These are phyloP conservation scores for Scleromitrula shiraiana DNA, from an alignment of 2,329 filamentous ascomycete genomes.

Conservation along the genomic window DNA sequence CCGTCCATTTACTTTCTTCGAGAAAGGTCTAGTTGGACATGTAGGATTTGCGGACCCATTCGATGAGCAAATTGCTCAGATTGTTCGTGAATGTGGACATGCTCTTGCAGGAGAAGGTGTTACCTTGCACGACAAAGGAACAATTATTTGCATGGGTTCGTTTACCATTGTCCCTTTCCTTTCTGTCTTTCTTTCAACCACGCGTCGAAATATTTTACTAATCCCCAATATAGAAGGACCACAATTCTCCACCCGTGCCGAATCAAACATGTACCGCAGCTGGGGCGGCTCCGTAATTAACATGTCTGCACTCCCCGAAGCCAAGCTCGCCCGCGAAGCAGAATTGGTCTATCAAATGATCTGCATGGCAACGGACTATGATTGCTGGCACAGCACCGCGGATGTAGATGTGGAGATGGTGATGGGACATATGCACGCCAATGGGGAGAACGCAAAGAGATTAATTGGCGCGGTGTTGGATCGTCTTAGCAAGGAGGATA, in stretches of 20 bases:
- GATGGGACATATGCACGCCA: slow-evolving; percentile 91
- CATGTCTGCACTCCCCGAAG: slow-evolving; percentile 93
- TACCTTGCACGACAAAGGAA: slow-evolving; percentile 73
- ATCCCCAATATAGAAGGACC: slow-evolving; percentile 62
- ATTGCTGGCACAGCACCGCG: slow-evolving; percentile 84
- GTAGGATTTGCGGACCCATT: slow-evolving; percentile 96
- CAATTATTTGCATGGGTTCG: slow-evolving; percentile 84
- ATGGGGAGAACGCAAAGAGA: slow-evolving; percentile 76
- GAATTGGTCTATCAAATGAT: slow-evolving; percentile 98
- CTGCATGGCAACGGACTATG: slow-evolving; percentile 98
- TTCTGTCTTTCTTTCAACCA: not conserved
- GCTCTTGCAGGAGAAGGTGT: slow-evolving; percentile 77
- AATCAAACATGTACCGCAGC: slow-evolving; percentile 87
- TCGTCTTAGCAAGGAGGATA: slow-evolving; percentile 69
- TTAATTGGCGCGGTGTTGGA: slow-evolving; percentile 84
- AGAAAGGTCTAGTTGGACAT: slow-evolving; percentile 84
- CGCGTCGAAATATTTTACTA: not conserved
- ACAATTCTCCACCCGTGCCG: slow-evolving; percentile 92
- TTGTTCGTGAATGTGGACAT: slow-evolving; percentile 70
- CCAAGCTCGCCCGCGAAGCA: slow-evolving; percentile 91
- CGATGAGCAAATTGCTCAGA: slow-evolving; percentile 65
- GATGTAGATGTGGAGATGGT: slow-evolving; percentile 96
- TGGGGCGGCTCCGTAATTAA: slow-evolving; percentile 97
- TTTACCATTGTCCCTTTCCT: slow-evolving; percentile 19
- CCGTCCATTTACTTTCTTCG: slow-evolving; percentile 92